phyloP scores from a whole-genome alignment of 805 yeast genomes.

The Wickerhamiella allomyrinae region DNA sequence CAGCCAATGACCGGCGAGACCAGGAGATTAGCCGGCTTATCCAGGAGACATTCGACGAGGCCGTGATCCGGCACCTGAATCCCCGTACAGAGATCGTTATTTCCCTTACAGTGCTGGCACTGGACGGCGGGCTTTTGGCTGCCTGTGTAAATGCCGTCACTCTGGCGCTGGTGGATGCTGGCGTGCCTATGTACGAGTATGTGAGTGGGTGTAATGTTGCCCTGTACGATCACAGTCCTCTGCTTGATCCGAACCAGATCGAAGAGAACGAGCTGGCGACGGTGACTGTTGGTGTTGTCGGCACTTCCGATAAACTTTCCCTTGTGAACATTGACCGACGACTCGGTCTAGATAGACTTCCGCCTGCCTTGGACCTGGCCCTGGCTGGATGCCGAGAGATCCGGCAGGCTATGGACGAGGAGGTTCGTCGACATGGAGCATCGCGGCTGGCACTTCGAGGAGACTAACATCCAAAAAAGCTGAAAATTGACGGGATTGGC shows the following conservation, averaged over 20 bases:
- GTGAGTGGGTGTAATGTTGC: constrained; percentile 74
- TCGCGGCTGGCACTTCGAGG: neutral
- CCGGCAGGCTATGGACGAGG: constrained; percentile 72
- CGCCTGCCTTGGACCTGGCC: constrained; percentile 62
- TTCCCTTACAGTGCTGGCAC: constrained; percentile 61
- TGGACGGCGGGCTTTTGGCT: constrained; percentile 81
- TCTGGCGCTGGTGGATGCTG: constrained; percentile 85
- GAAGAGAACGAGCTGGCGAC: constrained; percentile 78
- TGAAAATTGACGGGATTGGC: too few species aligned
- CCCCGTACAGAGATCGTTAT: constrained; percentile 75
- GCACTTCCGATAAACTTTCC: constrained; percentile 66
- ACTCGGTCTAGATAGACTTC: constrained; percentile 69
- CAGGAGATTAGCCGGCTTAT: constrained; percentile 25
- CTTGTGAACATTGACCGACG: constrained; percentile 66
- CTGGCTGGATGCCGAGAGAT: constrained; percentile 76
- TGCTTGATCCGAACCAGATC: constrained; percentile 65
- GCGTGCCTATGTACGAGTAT: constrained; percentile 85
- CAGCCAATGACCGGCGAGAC: constrained; percentile 40
- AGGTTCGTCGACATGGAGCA: constrained; percentile 40
- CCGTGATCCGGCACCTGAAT: constrained; percentile 56
- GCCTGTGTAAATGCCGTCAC: constrained; percentile 75
- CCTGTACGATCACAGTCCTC: constrained; percentile 56
- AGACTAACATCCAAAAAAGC: too few species aligned
- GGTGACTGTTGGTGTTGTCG: constrained; percentile 72
- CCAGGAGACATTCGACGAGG: constrained; percentile 30